Conservation (phyloP, 139 green algal species). For the Zygnema circumcarinatum region DNA sequence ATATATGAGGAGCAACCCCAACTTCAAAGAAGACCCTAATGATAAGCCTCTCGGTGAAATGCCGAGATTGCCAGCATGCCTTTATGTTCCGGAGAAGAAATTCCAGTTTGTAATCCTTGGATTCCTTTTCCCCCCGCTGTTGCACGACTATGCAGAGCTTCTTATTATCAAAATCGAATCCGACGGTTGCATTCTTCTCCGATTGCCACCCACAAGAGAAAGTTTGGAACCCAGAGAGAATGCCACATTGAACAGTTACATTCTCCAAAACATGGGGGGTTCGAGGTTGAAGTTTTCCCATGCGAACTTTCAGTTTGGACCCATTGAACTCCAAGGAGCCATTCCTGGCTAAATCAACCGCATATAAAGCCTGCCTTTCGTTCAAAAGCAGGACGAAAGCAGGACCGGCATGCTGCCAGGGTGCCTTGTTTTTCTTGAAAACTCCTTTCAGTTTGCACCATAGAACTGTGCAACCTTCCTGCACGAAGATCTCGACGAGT, state of each 20-base stretch:
- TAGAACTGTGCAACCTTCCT: background rate
- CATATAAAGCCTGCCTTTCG: background rate
- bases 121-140: background rate
- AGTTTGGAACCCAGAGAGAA: background rate
- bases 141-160: background rate
- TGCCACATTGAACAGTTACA: background rate
- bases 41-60: background rate
- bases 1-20: background rate
- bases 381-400: background rate
- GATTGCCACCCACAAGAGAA: background rate
- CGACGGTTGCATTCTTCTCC: background rate
- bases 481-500: background rate
- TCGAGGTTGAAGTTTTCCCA: background rate
- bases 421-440: background rate
- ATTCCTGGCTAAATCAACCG: background rate
- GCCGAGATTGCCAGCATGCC: background rate
- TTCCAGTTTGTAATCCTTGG: background rate
- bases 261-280: background rate
- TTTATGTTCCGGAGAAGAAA: background rate
- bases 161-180: background rate
- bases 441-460: background rate
- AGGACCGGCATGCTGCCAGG: background rate
- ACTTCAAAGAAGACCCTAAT: background rate
- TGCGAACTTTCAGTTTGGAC: background rate
- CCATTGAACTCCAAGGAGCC: background rate